Evolutionary conservation across 78 protist genomes (phyloP), one percentile per base, ranked within the genome.

Genomic region (Dictyostelium capitatum): DNA sequence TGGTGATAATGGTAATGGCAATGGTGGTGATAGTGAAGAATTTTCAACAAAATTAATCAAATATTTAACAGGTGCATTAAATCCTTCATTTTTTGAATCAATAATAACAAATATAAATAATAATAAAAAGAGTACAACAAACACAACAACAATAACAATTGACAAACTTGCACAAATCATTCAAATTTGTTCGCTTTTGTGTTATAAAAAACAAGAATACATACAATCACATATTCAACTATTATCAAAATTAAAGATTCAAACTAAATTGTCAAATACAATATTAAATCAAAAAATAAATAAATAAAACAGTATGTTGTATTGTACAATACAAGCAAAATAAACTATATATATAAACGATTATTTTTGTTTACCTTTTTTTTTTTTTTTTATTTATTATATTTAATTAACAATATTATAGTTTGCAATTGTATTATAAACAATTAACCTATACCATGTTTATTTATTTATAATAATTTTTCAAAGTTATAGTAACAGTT

Each of bases 381-480:
- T n/a, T n/a, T n/a, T n/a, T n/a, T n/a, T n/a, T 37, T 37, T 37
- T 37, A 1, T 37, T 37, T 37, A 37, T 37, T 37, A 37, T 37
- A 37, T 37, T 37, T 37, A 37, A n/a, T 37, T 37, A 37, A 37
- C 43, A 2, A 37, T 37, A 37, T 37, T n/a, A 37, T 37, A 37
- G 43, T 37, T 37, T 37, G 43, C 43, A 37, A 37, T 37, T 37
- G 43, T 37, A 37, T 37, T 37, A 37, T 2, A 37, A 37, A 37
- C 43, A 37, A 37, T 37, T 37, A 37, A 37, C 43, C 43, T 37
- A 37, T 37, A 37, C 56, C 1, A 51, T 4, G n/a, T 7, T 23
- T 79, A 59, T 20, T 79, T 62, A 46, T 77, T 87, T 87, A 87
- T 41, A 87, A 64, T 64, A 87, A 87, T 56, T 87, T 87, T 77